These are phyloP conservation scores for Orbilia oligospora DNA, from an alignment of 2,329 filamentous ascomycete genomes.

Conservation along the genomic window DNA sequence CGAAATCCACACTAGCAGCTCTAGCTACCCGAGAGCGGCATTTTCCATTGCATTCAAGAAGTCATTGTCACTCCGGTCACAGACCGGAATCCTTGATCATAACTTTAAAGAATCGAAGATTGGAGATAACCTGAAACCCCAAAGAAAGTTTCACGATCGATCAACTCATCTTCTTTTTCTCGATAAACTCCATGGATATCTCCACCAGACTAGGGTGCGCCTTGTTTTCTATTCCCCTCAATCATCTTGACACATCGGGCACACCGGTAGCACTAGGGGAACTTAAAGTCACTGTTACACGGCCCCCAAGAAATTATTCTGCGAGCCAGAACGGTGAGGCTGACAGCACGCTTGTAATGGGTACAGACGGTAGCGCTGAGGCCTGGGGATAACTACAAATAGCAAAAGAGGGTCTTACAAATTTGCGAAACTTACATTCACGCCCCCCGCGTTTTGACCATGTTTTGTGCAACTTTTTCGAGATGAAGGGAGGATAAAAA, in stretches of 20 bases:
- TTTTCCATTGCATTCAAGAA: conserved; percentile 12
- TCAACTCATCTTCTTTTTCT: conserved; percentile 32
- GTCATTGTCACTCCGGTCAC: conserved; percentile 18
- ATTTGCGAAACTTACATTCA: conserved; percentile 18
- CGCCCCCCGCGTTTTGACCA: conserved; percentile 48
- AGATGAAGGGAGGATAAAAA: conserved; percentile 3
- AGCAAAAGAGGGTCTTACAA: conserved; percentile 20
- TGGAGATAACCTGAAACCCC: conserved; percentile 16
- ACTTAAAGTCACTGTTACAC: conserved; percentile 38
- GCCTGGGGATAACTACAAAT: conserved; percentile 14
- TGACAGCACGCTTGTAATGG: conserved; percentile 8
- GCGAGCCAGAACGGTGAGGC: conserved; percentile 21
- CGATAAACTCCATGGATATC: conserved; percentile 28
- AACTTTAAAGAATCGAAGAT: conserved; percentile 18
- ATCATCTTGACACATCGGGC: conserved; percentile 30
- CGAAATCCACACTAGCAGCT: conserved; percentile 12
- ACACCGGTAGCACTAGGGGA: conserved; percentile 15
- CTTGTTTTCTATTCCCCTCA: conserved; percentile 24
- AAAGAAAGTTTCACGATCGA: conserved; percentile 42
- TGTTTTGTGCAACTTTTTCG: conserved; percentile 22
- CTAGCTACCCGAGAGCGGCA: conserved; percentile 18
- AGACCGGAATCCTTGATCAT: conserved; percentile 5
- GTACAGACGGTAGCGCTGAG: conserved; percentile 10
- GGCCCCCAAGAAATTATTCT: conserved; percentile 9
- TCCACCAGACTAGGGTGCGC: conserved; percentile 8